Evolutionary conservation across 345 rosid species (phyloP), one percentile per base, ranked within the genome.

Genomic region (Bruguiera parviflora): DNA sequence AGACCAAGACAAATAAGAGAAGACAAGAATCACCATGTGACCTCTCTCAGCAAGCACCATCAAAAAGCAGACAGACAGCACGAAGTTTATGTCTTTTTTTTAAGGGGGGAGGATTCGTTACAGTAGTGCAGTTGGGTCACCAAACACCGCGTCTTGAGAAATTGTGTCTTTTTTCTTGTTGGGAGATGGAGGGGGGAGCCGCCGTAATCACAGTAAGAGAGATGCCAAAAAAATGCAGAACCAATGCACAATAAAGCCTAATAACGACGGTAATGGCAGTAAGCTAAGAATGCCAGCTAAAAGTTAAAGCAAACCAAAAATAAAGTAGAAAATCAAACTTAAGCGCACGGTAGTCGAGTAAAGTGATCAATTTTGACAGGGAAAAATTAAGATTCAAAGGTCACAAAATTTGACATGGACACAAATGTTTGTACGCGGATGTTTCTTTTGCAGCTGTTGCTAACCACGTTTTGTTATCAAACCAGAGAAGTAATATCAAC

Each of bases 1-100:
- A 58, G 64, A 59, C 24, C 8, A 51, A 22, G 67, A 52, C 60
- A 73, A 69, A 51, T 33, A 33, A 49, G 25, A 67, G 75, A 61
- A 53, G 70, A 74, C 75, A 72, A 52, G 66, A 61, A 67, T 77
- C 81, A 13, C 47, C 24, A 64, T 52, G 46, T 73, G 32, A 28
- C 33, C 68, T 35, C 28, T 53, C 57, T 19, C 63, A 32, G 62
- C 87, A 81, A 76, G 87, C 84, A 84, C 80, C 78, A 87, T 84
- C 77, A 70, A 66, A 56, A 51, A 25, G 74, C 78, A 74, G 85
- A 67, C 70, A 39, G 6, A 52, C 77, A 73, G 79, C 15, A 22
- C 9, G 5, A 76, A 68, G 70, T 32, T 32, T 49, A 64, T 66
- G 27, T 13, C 27, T 19, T 24, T 51, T 22, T 6, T 16, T 25